Evolutionary conservation across 73 alveolate genomes (phyloP), one percentile per base, ranked within the genome.

Genomic region (Symbiodinium natans): DNA sequence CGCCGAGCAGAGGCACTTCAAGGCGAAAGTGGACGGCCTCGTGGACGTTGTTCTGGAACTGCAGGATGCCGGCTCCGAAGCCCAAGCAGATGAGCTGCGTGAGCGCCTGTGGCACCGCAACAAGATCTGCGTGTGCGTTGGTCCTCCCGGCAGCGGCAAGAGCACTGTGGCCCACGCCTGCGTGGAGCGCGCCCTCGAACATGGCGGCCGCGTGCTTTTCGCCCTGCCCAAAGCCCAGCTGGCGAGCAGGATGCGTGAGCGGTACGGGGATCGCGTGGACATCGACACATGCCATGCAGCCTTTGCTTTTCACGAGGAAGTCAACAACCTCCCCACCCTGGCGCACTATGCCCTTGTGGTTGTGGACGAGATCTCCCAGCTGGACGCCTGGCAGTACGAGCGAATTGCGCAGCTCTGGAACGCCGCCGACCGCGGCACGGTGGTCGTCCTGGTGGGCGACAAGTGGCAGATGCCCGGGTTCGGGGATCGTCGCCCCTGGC

Each of bases 361-460:
- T 38, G 56, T 82, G 56, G 88, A 82, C 63, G 88, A 82, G 63
- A 38, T 82, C 59, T 82, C 88, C 40, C 88, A 82, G 88, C 56
- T 82, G 88, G 27, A 4, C 40, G 88, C 40, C 39, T 27, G 25
- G 41, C 88, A 82, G 23, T 36, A 1, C 38, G 88, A 82, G 21
- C 88, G 56, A 8, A 82, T 82, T 36, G 21, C 38, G 40, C 15
- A 2, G 88, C 88, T 82, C 21, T 82, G 88, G 88, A 21, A 41
- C 0, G 63, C 38, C 36, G 88, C 88, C 6, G 88, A 82, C 40
- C n/a, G 34, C 41, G 1, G 1, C 41, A 2, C 86, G 10, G 86
- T 27, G 25, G 3, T 82, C 3, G 63, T 82, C 21, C 13, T 82
- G 33, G 63, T 82, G 2, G 88, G 88, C 33, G 88, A 82, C 88